A percentile compares a stretch with the other conserved stretches of the same genome.
phyloP scores from a whole-genome alignment of 2,329 filamentous ascomycete genomes.

The Amphichorda felina region DNA sequence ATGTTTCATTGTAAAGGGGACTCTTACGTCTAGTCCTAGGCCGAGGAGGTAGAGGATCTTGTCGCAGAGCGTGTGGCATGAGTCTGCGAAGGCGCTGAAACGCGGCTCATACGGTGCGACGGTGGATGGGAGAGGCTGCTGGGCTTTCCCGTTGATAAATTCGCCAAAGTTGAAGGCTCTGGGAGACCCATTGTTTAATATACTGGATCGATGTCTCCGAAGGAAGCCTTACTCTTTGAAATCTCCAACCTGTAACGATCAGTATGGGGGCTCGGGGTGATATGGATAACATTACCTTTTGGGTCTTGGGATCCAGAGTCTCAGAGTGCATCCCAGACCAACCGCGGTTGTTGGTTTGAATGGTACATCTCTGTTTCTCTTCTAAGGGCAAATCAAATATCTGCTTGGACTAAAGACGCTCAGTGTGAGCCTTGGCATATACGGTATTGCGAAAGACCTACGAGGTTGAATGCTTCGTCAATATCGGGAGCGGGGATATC shows the following conservation, averaged over 20 bases:
- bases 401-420: constrained; percentile 37
- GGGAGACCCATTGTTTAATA: constrained; percentile 3
- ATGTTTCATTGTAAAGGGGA: too few species aligned
- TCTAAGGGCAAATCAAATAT: constrained; percentile 60
- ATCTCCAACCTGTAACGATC: constrained; percentile 51
- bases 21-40: constrained; percentile 60
- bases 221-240: constrained; percentile 63
- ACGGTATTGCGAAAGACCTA: constrained; percentile 24
- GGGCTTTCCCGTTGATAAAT: constrained; percentile 55
- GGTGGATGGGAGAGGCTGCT: constrained; percentile 63
- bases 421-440: not conserved
- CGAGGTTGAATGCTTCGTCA: constrained; percentile 61
- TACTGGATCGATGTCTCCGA: not conserved
- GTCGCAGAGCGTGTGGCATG: constrained; percentile 62
- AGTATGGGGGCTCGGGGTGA: not conserved
- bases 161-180: constrained; percentile 85
- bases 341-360: constrained; percentile 71
- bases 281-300: constrained; percentile 44
- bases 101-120: constrained; percentile 47
- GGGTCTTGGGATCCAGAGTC: constrained; percentile 72
- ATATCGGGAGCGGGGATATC: constrained; percentile 58
- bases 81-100: constrained; percentile 53
- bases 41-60: constrained; percentile 68
- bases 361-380: constrained; percentile 65
- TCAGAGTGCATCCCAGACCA: constrained; percentile 86